Base-by-base conservation (phyloP, 2,329 filamentous ascomycete species). In the Peltaster fructicola region DNA sequence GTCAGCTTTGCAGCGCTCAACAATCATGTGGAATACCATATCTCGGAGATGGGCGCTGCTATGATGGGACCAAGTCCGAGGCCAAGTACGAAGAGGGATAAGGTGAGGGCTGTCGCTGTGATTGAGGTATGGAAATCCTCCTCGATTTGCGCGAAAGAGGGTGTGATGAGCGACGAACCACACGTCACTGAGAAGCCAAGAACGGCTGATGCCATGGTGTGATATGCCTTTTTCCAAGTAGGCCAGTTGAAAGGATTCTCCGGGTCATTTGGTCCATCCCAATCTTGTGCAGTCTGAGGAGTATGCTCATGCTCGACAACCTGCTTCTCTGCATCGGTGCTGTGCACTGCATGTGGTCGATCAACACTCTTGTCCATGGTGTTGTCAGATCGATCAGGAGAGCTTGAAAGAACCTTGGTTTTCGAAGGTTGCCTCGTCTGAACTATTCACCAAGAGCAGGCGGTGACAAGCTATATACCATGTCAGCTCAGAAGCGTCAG, bases 41-140 rank as follows among this genome's bases (percentile, higher is more conserved):
- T 56, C 51, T 85, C 78, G 2, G 71, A 77, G 4, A 82, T 52
- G 1, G 77, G 77, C 2, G 75, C 76, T 57, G 73, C 78, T 12
- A 82, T 56, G 1, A 68, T 65, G 2, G 77, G 76, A 1, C 75
- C 76, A 27, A 74, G 67, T 1, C 72, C 77, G 22, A 80, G 73
- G 1, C 50, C 51, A 6, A 74, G 45, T 5, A 68, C 60, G 41
- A 70, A 76, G 5, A 71, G 42, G 0, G 69, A 61, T 1, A 75
- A 41, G 0, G 64, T 63, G 0, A 74, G 47, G n/a, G 75, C 50
- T 1, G 69, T 63, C 6, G 58, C 54, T 1, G 65, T 70, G 23
- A 56, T 54, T 8, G 55, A 57, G 8, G 72, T 54, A 21, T 54
- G 35, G 41, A 76, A 76, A 5, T 64, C 18, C 15, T 24, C 15